These are phyloP conservation scores for Dichotomocladium elegans DNA, from an alignment of 371 early-diverging fungal genomes.

Conservation along the genomic window DNA sequence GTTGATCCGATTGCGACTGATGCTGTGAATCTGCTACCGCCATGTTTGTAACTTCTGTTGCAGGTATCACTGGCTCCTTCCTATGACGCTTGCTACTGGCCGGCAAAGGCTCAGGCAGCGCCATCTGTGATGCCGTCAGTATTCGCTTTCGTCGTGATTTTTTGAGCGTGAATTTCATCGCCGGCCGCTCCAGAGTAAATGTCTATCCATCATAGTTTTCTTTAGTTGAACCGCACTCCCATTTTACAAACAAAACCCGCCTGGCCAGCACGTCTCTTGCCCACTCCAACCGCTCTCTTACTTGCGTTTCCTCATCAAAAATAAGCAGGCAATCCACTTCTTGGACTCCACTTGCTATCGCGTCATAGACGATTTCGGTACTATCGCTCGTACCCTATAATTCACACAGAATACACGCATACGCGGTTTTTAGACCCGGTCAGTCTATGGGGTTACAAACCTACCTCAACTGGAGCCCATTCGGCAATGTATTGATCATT, in stretches of 20 bases:
- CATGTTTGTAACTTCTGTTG: too few species aligned
- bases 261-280: neutral
- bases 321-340: conserved; percentile 3
- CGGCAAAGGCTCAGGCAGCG: neutral
- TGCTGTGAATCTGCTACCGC: too few species aligned
- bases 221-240: too few species aligned
- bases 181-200: conserved; percentile 7
- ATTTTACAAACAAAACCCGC: too few species aligned
- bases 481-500: conserved; percentile 1
- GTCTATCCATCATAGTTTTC: too few species aligned
- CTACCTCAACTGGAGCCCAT: conserved; percentile 1
- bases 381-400: neutral
- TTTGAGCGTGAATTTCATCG: conserved; percentile 5
- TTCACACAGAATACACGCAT: neutral
- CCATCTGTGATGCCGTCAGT: neutral
- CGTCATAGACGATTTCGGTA: conserved; percentile 4
- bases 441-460: neutral
- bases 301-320: conserved; percentile 1
- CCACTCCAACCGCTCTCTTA: neutral
- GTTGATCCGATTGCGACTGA: neutral
- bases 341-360: conserved; percentile 1
- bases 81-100: neutral
- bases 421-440: neutral
- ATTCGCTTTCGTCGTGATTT: neutral
- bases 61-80: neutral